Evolutionary conservation across 768 basidiomycete species (phyloP).

Genomic region (Candolleomyces aberdarensis): DNA sequence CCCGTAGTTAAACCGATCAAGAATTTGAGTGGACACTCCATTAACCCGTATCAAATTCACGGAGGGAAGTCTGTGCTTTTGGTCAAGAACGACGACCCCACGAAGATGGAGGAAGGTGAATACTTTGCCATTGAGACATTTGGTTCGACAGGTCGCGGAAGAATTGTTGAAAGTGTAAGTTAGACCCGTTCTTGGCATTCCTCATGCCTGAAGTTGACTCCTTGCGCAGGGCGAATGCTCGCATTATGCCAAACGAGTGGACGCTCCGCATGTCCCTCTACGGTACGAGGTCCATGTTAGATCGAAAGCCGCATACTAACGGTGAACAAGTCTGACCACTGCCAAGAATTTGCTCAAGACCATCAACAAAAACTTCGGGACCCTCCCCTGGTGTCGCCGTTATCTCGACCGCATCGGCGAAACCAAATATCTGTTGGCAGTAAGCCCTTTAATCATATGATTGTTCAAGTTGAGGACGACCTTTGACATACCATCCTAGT

Average conservation of each 20-base stretch:
- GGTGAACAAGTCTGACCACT: constrained; percentile 58
- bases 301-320: constrained; percentile 3
- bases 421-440: constrained; percentile 89
- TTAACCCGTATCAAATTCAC: constrained; percentile 88
- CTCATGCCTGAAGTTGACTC: neutral
- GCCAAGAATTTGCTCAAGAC: constrained; percentile 83
- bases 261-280: constrained; percentile 71
- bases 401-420: constrained; percentile 93
- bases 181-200: neutral
- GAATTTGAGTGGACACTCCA: constrained; percentile 94
- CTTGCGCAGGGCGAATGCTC: constrained; percentile 80
- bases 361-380: constrained; percentile 92
- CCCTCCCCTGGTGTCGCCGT: constrained; percentile 91
- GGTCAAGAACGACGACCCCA: constrained; percentile 85
- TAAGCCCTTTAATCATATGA: constrained; percentile 31
- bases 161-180: constrained; percentile 76
- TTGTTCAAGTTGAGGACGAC: neutral
- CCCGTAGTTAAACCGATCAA: constrained; percentile 83
- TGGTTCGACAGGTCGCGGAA: constrained; percentile 91
- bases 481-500: constrained; percentile 37
- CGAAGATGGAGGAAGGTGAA: constrained; percentile 99
- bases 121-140: constrained; percentile 99
- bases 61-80: constrained; percentile 91
- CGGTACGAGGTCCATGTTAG: constrained; percentile 46
- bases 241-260: constrained; percentile 78